phyloP scores from a whole-genome alignment of 768 basidiomycete species.

The Russula emetica region DNA sequence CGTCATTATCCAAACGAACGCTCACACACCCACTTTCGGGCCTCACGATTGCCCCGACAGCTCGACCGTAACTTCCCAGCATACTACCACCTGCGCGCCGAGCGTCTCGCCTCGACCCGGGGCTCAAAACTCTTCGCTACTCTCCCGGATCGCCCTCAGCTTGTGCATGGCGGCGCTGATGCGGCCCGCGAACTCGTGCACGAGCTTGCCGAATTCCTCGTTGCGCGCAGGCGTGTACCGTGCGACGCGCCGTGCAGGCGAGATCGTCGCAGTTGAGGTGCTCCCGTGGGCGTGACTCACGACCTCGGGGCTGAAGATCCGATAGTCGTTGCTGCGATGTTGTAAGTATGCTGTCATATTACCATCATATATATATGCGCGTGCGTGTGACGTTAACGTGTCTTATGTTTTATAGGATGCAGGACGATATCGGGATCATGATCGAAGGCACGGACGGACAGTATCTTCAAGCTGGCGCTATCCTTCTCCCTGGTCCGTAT shows the following conservation, averaged over 20 bases:
- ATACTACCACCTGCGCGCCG: slow-evolving; percentile 56
- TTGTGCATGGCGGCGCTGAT: slow-evolving; percentile 33
- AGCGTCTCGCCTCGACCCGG: slow-evolving; percentile 47
- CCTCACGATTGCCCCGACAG: slow-evolving; percentile 32
- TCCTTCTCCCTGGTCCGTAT: slow-evolving; percentile 54
- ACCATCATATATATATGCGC: background rate
- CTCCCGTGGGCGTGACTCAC: slow-evolving; percentile 45
- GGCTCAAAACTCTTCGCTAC: slow-evolving; percentile 45
- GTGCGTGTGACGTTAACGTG: slow-evolving; percentile 29
- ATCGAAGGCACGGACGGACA: slow-evolving; percentile 56
- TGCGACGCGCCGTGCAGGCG: slow-evolving; percentile 42
- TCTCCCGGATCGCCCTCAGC: slow-evolving; percentile 34
- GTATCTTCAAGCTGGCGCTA: slow-evolving; percentile 71
- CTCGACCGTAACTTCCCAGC: slow-evolving; percentile 53
- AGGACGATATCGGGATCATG: slow-evolving; percentile 30
- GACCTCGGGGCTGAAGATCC: slow-evolving; percentile 53
- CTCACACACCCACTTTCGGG: background rate
- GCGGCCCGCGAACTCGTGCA: slow-evolving; percentile 57
- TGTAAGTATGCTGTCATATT: slow-evolving; percentile 43
- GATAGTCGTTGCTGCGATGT: slow-evolving; percentile 54
- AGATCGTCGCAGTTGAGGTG: slow-evolving; percentile 51
- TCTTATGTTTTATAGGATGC: slow-evolving; percentile 16
- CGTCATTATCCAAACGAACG: no score
- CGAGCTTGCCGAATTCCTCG: slow-evolving; percentile 64
- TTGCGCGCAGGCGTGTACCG: slow-evolving; percentile 52